Evolutionary conservation across 192 early-diverging fungal genomes (phyloP).

Genomic region (Dissophora globulifera): DNA sequence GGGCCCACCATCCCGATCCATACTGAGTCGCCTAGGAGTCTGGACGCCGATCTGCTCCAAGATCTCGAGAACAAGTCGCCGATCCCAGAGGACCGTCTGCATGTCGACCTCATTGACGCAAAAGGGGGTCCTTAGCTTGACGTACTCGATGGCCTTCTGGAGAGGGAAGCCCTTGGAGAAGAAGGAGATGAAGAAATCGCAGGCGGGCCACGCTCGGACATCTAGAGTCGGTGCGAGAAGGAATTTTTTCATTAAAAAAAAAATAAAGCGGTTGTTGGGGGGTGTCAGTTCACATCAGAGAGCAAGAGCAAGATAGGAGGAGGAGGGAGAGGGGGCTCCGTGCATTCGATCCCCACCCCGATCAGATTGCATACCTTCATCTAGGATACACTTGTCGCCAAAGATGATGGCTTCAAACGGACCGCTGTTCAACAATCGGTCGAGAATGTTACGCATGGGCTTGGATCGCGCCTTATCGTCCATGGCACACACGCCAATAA

Average conservation of each 20-base stretch:
- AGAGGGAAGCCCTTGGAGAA: conserved; percentile 96
- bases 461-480: conserved; percentile 92
- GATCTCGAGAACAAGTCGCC: conserved; percentile 83
- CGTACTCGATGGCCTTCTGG: conserved; percentile 92
- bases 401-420: conserved; percentile 89
- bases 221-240: conserved; percentile 49
- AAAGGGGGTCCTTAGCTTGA: conserved; percentile 80
- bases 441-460: conserved; percentile 93
- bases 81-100: conserved; percentile 88
- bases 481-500: conserved; percentile 89
- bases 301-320: too few species aligned
- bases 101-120: conserved; percentile 89
- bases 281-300: too few species aligned
- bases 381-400: conserved; percentile 94
- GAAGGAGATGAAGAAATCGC: conserved; percentile 96
- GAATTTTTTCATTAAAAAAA: background rate
- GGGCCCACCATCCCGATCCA: conserved; percentile 73
- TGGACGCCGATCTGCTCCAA: conserved; percentile 85
- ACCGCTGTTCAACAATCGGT: conserved; percentile 67
- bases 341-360: too few species aligned
- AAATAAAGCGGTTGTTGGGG: background rate
- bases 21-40: conserved; percentile 79
- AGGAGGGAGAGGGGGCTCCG: background rate
- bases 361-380: conserved; percentile 74
- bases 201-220: conserved; percentile 88